phyloP scores from a whole-genome alignment of 257 asterid species.

The Jacaranda mimosifolia region DNA sequence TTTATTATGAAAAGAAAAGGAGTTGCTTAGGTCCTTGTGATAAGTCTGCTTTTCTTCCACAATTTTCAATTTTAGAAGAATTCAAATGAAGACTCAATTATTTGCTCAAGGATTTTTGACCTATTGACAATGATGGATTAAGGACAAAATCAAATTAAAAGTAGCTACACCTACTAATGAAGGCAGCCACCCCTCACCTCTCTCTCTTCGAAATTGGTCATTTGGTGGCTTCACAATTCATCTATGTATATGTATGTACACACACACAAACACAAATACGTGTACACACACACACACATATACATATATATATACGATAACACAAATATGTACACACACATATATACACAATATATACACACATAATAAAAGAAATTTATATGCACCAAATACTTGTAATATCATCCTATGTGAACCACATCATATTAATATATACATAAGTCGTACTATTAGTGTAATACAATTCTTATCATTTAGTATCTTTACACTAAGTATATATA shows the following conservation, averaged over 20 bases:
- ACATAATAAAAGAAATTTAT: too few relatives aligned
- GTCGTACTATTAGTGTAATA: too few relatives aligned
- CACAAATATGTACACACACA: too few relatives aligned
- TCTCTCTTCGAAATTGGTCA: conserved; percentile 23
- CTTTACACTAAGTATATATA: too few relatives aligned
- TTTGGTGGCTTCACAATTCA: too few relatives aligned
- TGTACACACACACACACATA: too few relatives aligned
- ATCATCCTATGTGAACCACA: not conserved
- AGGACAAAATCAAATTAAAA: conserved; percentile 30
- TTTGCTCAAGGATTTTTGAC: conserved; percentile 2
- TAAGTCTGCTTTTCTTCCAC: conserved; percentile 3
- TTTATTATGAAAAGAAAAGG: not conserved
- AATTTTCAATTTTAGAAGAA: not conserved
- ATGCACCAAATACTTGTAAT: too few relatives aligned
- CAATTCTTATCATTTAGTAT: too few relatives aligned
- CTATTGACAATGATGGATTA: conserved; percentile 29
- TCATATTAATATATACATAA: not conserved
- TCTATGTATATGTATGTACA: too few relatives aligned
- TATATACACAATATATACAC: too few relatives aligned
- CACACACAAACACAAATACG: not conserved
- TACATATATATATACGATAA: too few relatives aligned
- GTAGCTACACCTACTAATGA: conserved; percentile 48
- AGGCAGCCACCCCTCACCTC: conserved; percentile 20
- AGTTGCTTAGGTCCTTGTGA: not conserved
- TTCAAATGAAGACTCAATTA: conserved; percentile 10